These are phyloP conservation scores for Linnemannia zychae DNA, from an alignment of 192 early-diverging fungal species.

Conservation along the genomic window DNA sequence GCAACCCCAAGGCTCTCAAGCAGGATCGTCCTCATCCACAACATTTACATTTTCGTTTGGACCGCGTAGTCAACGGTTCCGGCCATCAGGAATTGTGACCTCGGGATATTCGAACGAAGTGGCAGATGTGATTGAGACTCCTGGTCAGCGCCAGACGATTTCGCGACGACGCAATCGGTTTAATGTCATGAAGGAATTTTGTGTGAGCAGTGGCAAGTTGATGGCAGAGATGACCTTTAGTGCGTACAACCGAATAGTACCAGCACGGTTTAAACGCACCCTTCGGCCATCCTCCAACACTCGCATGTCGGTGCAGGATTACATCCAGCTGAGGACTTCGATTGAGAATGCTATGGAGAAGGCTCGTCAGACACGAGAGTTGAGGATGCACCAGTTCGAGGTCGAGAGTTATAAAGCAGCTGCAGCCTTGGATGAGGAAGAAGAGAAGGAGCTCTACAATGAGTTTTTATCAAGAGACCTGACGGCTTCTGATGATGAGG, in stretches of 20 bases:
- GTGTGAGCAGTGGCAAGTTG: constrained; percentile 29
- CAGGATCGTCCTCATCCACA: background rate
- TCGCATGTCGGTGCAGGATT: constrained; percentile 34
- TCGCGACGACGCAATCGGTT: constrained; percentile 34
- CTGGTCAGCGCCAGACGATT: constrained; percentile 31
- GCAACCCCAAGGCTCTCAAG: background rate
- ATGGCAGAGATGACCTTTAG: constrained; percentile 14
- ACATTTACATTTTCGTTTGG: constrained; percentile 8
- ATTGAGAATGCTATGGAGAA: constrained; percentile 34
- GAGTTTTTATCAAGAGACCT: constrained; percentile 45
- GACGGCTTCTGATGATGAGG: constrained; percentile 29
- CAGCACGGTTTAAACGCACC: constrained; percentile 24
- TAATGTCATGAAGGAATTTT: constrained; percentile 44
- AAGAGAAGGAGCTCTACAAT: constrained; percentile 41
- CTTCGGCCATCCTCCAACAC: background rate
- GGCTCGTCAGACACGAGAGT: constrained; percentile 14
- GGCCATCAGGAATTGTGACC: background rate
- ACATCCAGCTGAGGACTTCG: constrained; percentile 29
- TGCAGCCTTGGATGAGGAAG: constrained; percentile 29
- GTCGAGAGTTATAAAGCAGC: constrained; percentile 3
- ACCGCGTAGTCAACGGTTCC: background rate
- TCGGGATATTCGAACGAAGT: constrained; percentile 49
- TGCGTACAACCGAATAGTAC: constrained; percentile 31
- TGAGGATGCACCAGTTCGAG: background rate
- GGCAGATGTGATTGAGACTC: constrained; percentile 33